phyloP scores from a whole-genome alignment of 23 red algal genomes.

The Gracilaria gracilis region DNA sequence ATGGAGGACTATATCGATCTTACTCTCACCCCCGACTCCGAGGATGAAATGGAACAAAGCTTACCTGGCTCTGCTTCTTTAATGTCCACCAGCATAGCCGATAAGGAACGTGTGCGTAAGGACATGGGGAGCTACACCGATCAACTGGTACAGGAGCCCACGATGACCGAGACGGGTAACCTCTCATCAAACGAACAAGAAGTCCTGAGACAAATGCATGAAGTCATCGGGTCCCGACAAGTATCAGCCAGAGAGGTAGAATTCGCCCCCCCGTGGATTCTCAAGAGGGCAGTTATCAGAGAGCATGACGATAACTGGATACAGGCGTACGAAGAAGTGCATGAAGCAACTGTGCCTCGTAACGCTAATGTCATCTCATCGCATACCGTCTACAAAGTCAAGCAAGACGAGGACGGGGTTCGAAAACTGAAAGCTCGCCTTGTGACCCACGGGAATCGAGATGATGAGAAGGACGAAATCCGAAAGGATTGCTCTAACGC shows the following conservation, averaged over 20 bases:
- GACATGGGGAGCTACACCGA: neutral
- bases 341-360: neutral
- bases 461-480: constrained; percentile 21
- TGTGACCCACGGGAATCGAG: constrained; percentile 6
- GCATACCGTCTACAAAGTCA: constrained; percentile 13
- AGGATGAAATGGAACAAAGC: no score
- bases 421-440: constrained; percentile 3
- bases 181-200: neutral
- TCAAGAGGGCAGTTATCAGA: neutral
- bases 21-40: no score
- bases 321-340: neutral
- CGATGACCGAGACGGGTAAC: neutral
- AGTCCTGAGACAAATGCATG: neutral
- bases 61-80: no score
- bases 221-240: neutral
- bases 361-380: constrained; percentile 14
- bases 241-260: neutral
- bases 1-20: constrained; percentile 26
- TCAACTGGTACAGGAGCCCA: neutral
- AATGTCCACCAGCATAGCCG: no score
- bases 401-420: neutral
- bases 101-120: no score
- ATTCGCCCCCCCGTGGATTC: constrained; percentile 20
- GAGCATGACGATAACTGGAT: no score
- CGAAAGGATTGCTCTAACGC: constrained; percentile 34